A percentile compares a stretch with the other conserved stretches of the same genome.
phyloP scores from a whole-genome alignment of 306 rosid species.

The Herpetospermum pedunculosum region DNA sequence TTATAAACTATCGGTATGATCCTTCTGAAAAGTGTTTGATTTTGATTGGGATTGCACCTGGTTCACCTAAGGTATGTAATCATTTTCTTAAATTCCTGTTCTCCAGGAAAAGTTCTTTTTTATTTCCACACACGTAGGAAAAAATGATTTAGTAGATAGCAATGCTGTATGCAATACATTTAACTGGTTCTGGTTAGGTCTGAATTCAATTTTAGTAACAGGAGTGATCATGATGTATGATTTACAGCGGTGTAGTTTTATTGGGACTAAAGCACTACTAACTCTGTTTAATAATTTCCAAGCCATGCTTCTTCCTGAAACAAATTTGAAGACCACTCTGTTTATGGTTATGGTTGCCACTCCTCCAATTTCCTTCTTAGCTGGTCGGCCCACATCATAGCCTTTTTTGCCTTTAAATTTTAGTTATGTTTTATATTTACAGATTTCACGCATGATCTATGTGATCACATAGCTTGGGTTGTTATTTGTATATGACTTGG shows the following conservation, averaged over 20 bases:
- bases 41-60: conserved; percentile 97
- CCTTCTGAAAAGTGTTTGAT: conserved; percentile 98
- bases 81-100: conserved; percentile 1
- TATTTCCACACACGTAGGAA: background rate
- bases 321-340: no score
- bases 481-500: conserved; percentile 94
- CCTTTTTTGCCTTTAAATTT: background rate
- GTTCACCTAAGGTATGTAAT: conserved; percentile 80
- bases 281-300: background rate
- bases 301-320: background rate
- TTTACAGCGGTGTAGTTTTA: background rate
- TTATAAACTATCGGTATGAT: conserved; percentile 94
- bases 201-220: background rate
- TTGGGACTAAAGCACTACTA: background rate
- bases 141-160: background rate
- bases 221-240: background rate
- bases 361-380: background rate
- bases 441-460: conserved; percentile 96
- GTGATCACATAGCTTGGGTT: conserved; percentile 98
- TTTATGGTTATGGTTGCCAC: background rate
- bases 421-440: conserved; percentile 20
- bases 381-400: background rate
- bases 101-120: background rate
- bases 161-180: background rate
- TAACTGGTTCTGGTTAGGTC: background rate